phyloP scores from a whole-genome alignment of 148 eudicot genomes.

The Chenopodium album region DNA sequence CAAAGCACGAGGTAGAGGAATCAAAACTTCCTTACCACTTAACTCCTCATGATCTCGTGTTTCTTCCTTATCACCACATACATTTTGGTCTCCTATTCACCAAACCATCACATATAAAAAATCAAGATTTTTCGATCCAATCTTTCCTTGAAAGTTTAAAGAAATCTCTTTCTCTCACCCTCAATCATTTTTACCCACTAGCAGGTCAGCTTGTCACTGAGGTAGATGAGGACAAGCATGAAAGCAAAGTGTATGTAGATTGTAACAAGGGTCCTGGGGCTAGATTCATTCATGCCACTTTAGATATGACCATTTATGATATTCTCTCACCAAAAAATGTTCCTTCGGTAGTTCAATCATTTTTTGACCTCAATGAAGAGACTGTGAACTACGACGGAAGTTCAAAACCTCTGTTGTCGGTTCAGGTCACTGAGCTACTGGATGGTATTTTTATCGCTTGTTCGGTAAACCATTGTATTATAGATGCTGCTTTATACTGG shows the following conservation, averaged over 20 bases:
- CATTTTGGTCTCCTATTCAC: slow-evolving; percentile 27
- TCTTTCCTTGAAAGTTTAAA: not conserved
- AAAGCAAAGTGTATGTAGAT: not conserved
- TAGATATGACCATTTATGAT: not conserved
- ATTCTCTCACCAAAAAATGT: slow-evolving; percentile 5
- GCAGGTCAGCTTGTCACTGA: slow-evolving; percentile 9
- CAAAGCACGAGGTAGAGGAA: slow-evolving; percentile 5
- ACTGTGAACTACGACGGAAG: slow-evolving; percentile 15
- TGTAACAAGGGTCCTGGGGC: slow-evolving; percentile 24
- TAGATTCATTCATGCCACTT: slow-evolving; percentile 14
- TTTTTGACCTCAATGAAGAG: slow-evolving; percentile 17
- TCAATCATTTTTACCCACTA: slow-evolving; percentile 15
- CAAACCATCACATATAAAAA: not conserved
- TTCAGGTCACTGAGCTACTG: slow-evolving; percentile 17
- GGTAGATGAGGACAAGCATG: slow-evolving; percentile 9
- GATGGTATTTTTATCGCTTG: slow-evolving; percentile 19
- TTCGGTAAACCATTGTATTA: slow-evolving; percentile 13
- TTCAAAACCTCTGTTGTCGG: slow-evolving; percentile 4
- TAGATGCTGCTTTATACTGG: slow-evolving; percentile 21
- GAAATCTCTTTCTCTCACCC: slow-evolving; percentile 10
- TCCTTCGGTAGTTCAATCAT: slow-evolving; percentile 15
- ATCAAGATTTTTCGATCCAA: not conserved
- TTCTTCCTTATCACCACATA: slow-evolving; percentile 12
- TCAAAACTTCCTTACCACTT: slow-evolving; percentile 12
- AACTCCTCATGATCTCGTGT: slow-evolving; percentile 8